Evolutionary conservation across 306 rosid genomes (phyloP), one percentile per base, ranked within the genome.

Genomic region (Arachis stenosperma): DNA sequence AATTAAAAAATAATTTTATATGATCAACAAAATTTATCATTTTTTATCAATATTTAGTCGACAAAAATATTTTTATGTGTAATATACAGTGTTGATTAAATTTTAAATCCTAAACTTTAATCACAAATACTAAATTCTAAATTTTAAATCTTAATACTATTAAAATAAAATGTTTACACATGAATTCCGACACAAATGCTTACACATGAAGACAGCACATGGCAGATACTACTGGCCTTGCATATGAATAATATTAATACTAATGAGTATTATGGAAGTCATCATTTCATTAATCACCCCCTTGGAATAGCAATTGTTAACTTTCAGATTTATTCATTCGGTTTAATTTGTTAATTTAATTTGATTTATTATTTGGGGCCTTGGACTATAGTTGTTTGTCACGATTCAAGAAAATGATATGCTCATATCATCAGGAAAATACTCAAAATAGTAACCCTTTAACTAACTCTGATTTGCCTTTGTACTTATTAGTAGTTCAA

Each of bases 181-280:
- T 52, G 81, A 80, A 80, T 80, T 84, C 84, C 84, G 87, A 80
- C 87, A 84, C 61, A 69, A 55, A 77, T 84, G 78, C 87, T 80
- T 84, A 40, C 75, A 64, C 61, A 65, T 52, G 81, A 80, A 84
- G 81, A 36, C 33, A 69, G 60, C 78, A 81, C 87, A 77, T 76
- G 87, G 46, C 12, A 33, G 37, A 4, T 33, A 22, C 2, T 22
- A n/a, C 63, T 54, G 76, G 42, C 27, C 6, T 6, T 41, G 72
- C 81, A 74, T 76, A 62, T 42, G 70, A 79, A 67, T 57, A 44
- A 79, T 54, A 37, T 40, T 9, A 53, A 42, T 57, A 33, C 37
- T 33, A 33, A 33, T 33, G 37, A 33, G 37, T 33, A 4, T 33
- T 33, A 33, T 33, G 37, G 52, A 53, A 69, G 73, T 67, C 11